Conservation (phyloP, 2,329 filamentous ascomycete genomes). For the Thelonectria blattea region DNA sequence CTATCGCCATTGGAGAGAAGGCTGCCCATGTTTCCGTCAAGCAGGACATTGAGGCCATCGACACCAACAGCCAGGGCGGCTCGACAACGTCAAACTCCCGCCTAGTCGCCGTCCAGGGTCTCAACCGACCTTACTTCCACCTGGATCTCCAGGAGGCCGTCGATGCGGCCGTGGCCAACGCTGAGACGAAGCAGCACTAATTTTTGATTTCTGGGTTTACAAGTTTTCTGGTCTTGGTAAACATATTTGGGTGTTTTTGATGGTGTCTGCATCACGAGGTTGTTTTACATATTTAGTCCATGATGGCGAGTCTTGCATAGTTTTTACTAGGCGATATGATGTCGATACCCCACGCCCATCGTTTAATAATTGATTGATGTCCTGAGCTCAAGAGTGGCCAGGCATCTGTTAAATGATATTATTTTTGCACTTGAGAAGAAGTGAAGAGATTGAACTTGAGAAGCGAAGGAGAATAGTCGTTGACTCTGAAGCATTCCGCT, state of each 20-base stretch:
- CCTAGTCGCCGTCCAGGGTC: slow-evolving; percentile 49
- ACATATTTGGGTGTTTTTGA: background rate
- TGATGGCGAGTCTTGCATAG: slow-evolving; percentile 6
- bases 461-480: too few relatives aligned
- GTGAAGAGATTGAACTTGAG: too few relatives aligned
- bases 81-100: slow-evolving; percentile 39
- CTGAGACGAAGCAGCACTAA: slow-evolving; percentile 39
- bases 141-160: slow-evolving; percentile 57
- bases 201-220: background rate
- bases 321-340: slow-evolving; percentile 12
- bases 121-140: slow-evolving; percentile 60
- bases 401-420: background rate
- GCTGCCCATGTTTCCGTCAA: slow-evolving; percentile 30
- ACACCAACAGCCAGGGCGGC: slow-evolving; percentile 28
- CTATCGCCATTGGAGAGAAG: slow-evolving; percentile 68
- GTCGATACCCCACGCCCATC: slow-evolving; percentile 17
- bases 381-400: background rate
- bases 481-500: too few relatives aligned
- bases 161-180: slow-evolving; percentile 50
- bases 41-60: slow-evolving; percentile 40
- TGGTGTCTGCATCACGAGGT: background rate
- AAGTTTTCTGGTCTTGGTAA: background rate
- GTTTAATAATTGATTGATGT: slow-evolving; percentile 9
- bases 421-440: background rate
- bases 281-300: slow-evolving; percentile 2